Evolutionary conservation across 2,329 filamentous ascomycete species (phyloP), one percentile per base, ranked within the genome.

Genomic region (Pestalotiopsis sp.): DNA sequence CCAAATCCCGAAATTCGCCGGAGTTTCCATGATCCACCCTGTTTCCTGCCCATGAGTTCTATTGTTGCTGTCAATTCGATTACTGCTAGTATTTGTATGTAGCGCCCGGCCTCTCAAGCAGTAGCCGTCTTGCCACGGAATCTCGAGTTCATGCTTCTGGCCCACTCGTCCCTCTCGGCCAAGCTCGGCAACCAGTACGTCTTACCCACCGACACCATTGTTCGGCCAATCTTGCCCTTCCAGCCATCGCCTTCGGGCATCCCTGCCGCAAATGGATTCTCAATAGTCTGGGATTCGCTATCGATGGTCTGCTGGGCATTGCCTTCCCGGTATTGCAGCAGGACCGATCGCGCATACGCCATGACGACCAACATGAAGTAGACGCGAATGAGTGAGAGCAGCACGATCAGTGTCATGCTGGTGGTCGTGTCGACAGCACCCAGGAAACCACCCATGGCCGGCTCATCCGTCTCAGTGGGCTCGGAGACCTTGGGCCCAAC

Each of bases 361-460:
- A 97, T 90, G 78, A 97, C 90, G 66, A 98, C 87, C 49, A 97
- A 83, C 73, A 92, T 89, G 75, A 97, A 95, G 82, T 98, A 98
- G 38, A 94, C 80, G 38, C 95, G 88, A 56, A 97, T 84, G 13
- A 91, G 83, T 81, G 92, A 97, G 71, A 97, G 87, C 2, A 87
- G 80, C 39, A 88, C 86, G 70, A 97, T 93, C 66, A 97, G 85
- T 12, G 91, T 84, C 79, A 98, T 92, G 80, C 92, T 95, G 70
- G 93, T 91, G 82, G 75, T 90, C 85, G 80, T 91, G 85, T 83
- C 91, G 83, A 78, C 93, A 2, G 82, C 81, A 4, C 73, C 74
- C 31, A 69, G 66, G 25, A 72, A 70, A 27, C 67, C 68, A 1
- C 66, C 68, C 31, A 58, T 61, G 3, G 68, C 45, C 5, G 71